A percentile compares a stretch with the other conserved stretches of the same genome.
These are phyloP conservation scores for Cercophora sp. DNA, from an alignment of 495 filamentous ascomycete species.

Conservation along the genomic window DNA sequence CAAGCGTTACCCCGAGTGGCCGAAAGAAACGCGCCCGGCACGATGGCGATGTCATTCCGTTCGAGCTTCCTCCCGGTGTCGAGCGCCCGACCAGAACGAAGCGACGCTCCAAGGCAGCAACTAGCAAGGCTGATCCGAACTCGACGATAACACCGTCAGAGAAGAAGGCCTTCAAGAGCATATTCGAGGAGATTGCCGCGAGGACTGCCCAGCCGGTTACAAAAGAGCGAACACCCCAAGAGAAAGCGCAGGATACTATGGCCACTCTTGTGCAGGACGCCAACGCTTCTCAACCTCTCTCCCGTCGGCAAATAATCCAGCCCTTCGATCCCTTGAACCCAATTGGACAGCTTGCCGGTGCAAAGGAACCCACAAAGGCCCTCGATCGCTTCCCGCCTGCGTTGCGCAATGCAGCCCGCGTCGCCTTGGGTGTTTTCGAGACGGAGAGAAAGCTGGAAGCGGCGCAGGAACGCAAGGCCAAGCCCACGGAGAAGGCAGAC, in stretches of 20 bases:
- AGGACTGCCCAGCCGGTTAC: background rate
- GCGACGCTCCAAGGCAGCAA: no score
- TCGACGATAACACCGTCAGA: conserved; percentile 57
- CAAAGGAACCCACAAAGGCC: conserved; percentile 30
- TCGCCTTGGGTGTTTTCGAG: conserved; percentile 30
- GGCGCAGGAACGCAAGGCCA: no score
- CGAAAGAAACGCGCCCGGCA: background rate
- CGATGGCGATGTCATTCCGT: conserved; percentile 34
- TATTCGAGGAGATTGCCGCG: conserved; percentile 53
- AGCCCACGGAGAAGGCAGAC: background rate
- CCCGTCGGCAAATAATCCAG: conserved; percentile 9
- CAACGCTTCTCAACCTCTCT: conserved; percentile 12
- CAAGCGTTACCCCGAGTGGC: background rate
- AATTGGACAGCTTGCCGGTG: conserved; percentile 9
- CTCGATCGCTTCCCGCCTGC: conserved; percentile 38
- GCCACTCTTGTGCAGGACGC: conserved; percentile 37
- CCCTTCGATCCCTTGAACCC: conserved; percentile 16
- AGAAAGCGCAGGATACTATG: conserved; percentile 14
- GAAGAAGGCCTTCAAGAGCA: conserved; percentile 51
- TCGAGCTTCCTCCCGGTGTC: conserved; percentile 25
- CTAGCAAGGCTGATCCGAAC: conserved; percentile 11
- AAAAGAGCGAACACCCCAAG: background rate
- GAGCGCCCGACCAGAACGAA: conserved; percentile 1
- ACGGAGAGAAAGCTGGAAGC: conserved; percentile 7
- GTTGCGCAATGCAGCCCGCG: conserved; percentile 36